Evolutionary conservation across 139 green algal species (phyloP), one percentile per base, ranked within the genome.

Genomic region (Volvox africanus): DNA sequence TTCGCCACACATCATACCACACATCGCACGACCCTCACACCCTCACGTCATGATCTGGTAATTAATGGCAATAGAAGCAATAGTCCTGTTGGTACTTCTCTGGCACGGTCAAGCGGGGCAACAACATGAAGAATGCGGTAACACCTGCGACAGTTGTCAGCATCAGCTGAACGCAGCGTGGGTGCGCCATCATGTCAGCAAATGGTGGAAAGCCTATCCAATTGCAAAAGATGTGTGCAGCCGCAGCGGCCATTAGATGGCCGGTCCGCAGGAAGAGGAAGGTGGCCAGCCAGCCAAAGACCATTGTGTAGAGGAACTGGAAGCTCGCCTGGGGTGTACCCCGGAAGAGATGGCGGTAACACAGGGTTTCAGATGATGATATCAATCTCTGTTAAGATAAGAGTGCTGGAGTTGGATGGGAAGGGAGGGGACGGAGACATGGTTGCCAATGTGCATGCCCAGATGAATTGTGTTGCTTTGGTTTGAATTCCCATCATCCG

Each of bases 261-360:
- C 95, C 92, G 3, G 92, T 97, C 16, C 87, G 80, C 22, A 97
- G 35, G 36, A 98, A 94, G 11, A 97, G 82, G 55, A 80, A 96
- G 35, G 96, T 94, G 21, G 94, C 95, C 44, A 95, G 94, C 93
- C 91, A 96, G 61, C 97, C 97, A 93, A 98, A 98, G 19, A 97
- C 22, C 0, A 88, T 94, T 13, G 96, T 98, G 93, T 97, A 98
- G 0, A 26, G 24, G 33, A 97, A 93, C 69, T 98, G 95, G 21
- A 96, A 95, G 3, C 37, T 33, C 28, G 95, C 92, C 93, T 96
- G 92, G 36, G 37, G 68, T 55, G 5, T 55, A 55, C 44, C 44
- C 44, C 5, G 44, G 44, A 9, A 5, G 44, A 14, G 44, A 55
- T 5, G 44, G 44, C 44, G 44, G 44, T 55, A 55, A 55, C 5